Conservation (phyloP, 164 flowering plant species). For the Sextonia rubra region DNA sequence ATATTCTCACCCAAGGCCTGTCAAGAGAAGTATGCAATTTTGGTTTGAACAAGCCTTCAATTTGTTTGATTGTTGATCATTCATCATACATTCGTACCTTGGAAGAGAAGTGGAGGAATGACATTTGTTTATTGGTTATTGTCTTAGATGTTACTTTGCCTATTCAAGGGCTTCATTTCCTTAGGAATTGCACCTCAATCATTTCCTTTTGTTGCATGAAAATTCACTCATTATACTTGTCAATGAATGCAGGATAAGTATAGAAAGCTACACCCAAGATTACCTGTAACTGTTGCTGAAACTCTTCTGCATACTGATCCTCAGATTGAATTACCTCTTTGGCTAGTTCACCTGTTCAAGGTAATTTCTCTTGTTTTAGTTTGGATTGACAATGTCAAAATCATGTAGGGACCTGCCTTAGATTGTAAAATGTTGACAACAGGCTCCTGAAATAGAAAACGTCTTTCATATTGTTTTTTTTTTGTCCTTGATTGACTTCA, state of each 20-base stretch:
- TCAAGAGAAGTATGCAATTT: too few species aligned
- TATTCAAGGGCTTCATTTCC: background rate
- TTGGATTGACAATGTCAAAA: background rate
- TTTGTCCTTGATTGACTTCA: too few species aligned
- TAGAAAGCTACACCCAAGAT: slow-evolving; percentile 55
- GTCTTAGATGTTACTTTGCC: background rate
- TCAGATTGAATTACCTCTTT: slow-evolving; percentile 86
- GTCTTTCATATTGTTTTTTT: background rate
- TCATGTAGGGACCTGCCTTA: background rate
- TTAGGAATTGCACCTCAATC: too few species aligned
- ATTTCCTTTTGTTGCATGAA: too few species aligned
- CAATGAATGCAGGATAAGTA: slow-evolving; percentile 60
- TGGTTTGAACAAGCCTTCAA: too few species aligned
- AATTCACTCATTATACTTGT: background rate
- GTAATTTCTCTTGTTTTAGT: slow-evolving; percentile 29
- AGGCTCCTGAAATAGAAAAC: background rate
- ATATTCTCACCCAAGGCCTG: too few species aligned
- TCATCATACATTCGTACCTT: too few species aligned
- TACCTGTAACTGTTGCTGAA: slow-evolving; percentile 86
- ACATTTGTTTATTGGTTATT: too few species aligned
- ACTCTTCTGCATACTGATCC: slow-evolving; percentile 75
- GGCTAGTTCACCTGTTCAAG: slow-evolving; percentile 93
- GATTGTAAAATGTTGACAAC: background rate
- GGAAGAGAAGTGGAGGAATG: too few species aligned
- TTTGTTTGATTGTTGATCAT: too few species aligned